Base-by-base conservation (phyloP, 1,139 yeast species). In the Candida sp. region DNA sequence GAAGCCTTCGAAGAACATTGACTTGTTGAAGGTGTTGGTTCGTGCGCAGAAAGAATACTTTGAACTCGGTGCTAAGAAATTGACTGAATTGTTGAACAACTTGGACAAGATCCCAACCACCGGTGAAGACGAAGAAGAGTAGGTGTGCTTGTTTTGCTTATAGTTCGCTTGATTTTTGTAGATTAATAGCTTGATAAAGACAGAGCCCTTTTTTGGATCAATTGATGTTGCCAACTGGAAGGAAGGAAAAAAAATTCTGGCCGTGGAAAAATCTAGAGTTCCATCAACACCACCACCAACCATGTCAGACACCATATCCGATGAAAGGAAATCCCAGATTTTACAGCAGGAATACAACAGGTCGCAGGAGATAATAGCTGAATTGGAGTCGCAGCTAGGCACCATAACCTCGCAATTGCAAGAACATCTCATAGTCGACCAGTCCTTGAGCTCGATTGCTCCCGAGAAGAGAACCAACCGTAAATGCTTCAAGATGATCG, bases 401-500 rank as follows among this genome's bases (percentile, higher is more conserved):
- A 81, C 84, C 48, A 62, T 88, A 11, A 50, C 70, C 1, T 68
- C 79, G 6, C 78, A 75, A 59, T 58, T 75, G 12, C 77, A 72
- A 57, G 81, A 77, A 55, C 80, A 77, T 57, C 47, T 61, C 34
- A 68, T 77, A 33, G 82, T 77, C 27, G 78, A 69, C 49, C 65
- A 65, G 49, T 68, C 74, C 7, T 62, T 70, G 42, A 62, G 61
- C 17, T 55, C 62, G 22, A 68, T 70, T 34, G 57, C 65, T 49
- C 72, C 70, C 55, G 63, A 68, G 62, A 55, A 79, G 68, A 42
- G 85, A 81, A 47, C 60, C 3, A 83, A 78, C 42, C 81, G 99
- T 54, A 87, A 86, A 63, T 92, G 98, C 63, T 93, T 86, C 72
- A 85, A 96, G 65, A 91, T 94, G 97, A 82, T 94, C 40, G 98